These are phyloP conservation scores for Leccinellum rugosiceps DNA, from an alignment of 768 basidiomycete species.

Conservation along the genomic window DNA sequence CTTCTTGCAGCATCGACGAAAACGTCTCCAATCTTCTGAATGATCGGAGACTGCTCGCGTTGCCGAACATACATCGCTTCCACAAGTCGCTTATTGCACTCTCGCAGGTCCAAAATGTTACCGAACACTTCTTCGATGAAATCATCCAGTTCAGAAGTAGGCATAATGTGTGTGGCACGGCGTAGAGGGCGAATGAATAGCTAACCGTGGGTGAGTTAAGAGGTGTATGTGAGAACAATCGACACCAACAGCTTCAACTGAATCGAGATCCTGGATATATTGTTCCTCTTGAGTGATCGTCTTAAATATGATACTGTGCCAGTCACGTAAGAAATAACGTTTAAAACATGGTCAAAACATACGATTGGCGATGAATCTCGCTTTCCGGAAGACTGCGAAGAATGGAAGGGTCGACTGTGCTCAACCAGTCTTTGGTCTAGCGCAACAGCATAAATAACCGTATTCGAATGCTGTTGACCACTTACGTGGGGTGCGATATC, in stretches of 20 bases:
- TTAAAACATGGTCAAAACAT: slow-evolving; percentile 7
- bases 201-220: slow-evolving; percentile 31
- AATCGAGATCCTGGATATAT: slow-evolving; percentile 83
- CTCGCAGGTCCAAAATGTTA: slow-evolving; percentile 83
- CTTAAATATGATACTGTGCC: slow-evolving; percentile 69
- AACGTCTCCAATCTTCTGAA: slow-evolving; percentile 84
- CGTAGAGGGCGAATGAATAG: slow-evolving; percentile 55
- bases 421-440: slow-evolving; percentile 49
- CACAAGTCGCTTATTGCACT: slow-evolving; percentile 77
- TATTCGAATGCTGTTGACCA: slow-evolving; percentile 22
- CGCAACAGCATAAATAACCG: not conserved
- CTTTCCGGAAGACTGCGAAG: slow-evolving; percentile 60
- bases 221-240: slow-evolving; percentile 24
- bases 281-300: slow-evolving; percentile 87
- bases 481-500: slow-evolving; percentile 30
- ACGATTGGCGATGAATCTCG: slow-evolving; percentile 82
- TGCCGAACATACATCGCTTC: slow-evolving; percentile 86
- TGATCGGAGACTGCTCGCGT: slow-evolving; percentile 75
- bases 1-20: slow-evolving; percentile 85
- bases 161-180: slow-evolving; percentile 56
- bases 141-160: slow-evolving; percentile 58
- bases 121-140: slow-evolving; percentile 91
- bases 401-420: slow-evolving; percentile 47
- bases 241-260: slow-evolving; percentile 62
- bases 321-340: not conserved